These are phyloP conservation scores for Magnusiomyces suaveolens DNA, from an alignment of 1,139 yeast species.

Conservation along the genomic window DNA sequence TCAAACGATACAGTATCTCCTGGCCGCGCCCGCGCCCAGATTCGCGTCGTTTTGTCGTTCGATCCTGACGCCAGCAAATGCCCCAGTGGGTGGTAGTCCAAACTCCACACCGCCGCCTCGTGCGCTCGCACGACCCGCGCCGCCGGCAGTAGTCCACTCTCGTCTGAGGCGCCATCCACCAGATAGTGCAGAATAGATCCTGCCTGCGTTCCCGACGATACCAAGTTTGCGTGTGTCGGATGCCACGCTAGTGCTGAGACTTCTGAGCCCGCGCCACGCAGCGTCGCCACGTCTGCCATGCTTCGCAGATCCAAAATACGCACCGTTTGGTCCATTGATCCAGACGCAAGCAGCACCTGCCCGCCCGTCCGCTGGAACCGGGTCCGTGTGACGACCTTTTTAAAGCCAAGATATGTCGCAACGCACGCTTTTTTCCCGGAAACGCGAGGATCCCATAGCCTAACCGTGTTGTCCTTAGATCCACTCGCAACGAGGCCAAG, in stretches of 20 bases:
- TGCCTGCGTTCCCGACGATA: conserved; percentile 82
- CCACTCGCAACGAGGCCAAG: conserved; percentile 59
- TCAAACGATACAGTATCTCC: conserved; percentile 75
- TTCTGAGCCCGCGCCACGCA: conserved; percentile 77
- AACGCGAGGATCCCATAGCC: conserved; percentile 93
- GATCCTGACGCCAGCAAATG: conserved; percentile 88
- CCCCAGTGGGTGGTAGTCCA: conserved; percentile 91
- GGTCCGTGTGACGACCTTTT: conserved; percentile 82
- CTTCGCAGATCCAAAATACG: conserved; percentile 78
- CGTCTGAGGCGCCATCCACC: conserved; percentile 41
- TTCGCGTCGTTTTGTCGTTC: conserved; percentile 85
- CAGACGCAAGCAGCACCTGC: conserved; percentile 67
- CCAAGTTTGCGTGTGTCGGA: conserved; percentile 70
- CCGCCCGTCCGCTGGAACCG: conserved; percentile 64
- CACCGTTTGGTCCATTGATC: conserved; percentile 81
- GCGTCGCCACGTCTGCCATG: conserved; percentile 64
- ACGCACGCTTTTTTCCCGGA: conserved; percentile 53
- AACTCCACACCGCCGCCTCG: conserved; percentile 81
- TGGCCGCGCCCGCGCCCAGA: conserved; percentile 92
- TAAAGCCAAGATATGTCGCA: conserved; percentile 80
- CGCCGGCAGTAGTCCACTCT: conserved; percentile 29
- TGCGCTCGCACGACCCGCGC: conserved; percentile 74
- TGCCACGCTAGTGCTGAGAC: conserved; percentile 86
- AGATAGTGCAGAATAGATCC: conserved; percentile 78
- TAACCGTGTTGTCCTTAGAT: conserved; percentile 85